Percentiles rank a stretch among this genome's conserved stretches.
These are phyloP conservation scores for Inonotus obliquus DNA, from an alignment of 1,284 basidiomycete genomes.

Conservation along the genomic window DNA sequence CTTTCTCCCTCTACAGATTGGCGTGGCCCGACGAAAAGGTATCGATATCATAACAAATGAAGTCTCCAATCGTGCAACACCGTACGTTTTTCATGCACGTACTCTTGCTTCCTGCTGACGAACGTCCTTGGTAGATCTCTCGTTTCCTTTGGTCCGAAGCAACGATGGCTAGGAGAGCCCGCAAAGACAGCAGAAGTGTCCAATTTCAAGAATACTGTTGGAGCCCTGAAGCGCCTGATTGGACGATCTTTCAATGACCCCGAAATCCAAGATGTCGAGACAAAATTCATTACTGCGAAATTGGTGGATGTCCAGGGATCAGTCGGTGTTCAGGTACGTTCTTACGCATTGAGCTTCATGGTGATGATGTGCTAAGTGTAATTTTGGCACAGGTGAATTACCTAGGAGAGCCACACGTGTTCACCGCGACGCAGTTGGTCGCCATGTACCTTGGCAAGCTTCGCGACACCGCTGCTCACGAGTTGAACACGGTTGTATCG, in stretches of 20 bases:
- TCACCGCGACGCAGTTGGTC: slow-evolving; percentile 84
- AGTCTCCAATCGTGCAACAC: slow-evolving; percentile 91
- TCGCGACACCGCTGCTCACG: slow-evolving; percentile 76
- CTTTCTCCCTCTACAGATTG: slow-evolving; percentile 53
- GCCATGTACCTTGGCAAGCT: slow-evolving; percentile 86
- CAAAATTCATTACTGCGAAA: slow-evolving; percentile 83
- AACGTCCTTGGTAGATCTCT: slow-evolving; percentile 59
- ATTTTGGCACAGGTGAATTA: slow-evolving; percentile 66
- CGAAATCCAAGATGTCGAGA: slow-evolving; percentile 78
- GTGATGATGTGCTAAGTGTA: slow-evolving; percentile 9
- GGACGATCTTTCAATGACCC: slow-evolving; percentile 74
- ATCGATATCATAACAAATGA: slow-evolving; percentile 96
- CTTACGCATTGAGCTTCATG: neutral
- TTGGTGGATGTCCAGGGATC: slow-evolving; percentile 79
- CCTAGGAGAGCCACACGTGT: slow-evolving; percentile 71
- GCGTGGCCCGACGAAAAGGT: slow-evolving; percentile 88
- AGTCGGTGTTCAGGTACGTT: slow-evolving; percentile 75
- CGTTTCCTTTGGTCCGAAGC: slow-evolving; percentile 86
- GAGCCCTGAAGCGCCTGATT: slow-evolving; percentile 83
- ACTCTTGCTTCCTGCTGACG: neutral
- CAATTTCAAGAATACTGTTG: slow-evolving; percentile 95
- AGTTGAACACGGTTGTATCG: slow-evolving; percentile 81
- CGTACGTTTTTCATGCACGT: slow-evolving; percentile 48
- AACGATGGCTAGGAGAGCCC: slow-evolving; percentile 85
- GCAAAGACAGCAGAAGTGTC: slow-evolving; percentile 98